Conservation (phyloP, 1,284 basidiomycete species). For the Puccinia horiana region DNA sequence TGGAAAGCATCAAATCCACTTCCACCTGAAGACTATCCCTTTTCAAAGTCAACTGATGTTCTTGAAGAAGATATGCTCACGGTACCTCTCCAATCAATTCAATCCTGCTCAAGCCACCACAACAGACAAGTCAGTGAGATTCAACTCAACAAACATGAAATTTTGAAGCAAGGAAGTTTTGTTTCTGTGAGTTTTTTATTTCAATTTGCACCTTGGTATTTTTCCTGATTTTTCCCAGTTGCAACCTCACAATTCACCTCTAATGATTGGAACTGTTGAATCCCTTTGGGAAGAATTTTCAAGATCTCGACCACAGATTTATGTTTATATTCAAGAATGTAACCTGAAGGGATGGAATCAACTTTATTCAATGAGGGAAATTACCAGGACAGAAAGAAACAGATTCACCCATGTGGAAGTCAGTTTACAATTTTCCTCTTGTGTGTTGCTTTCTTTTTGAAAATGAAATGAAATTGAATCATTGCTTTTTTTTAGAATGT, state of each 20-base stretch:
- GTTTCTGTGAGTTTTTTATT: background rate
- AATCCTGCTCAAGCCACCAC: background rate
- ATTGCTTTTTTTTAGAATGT: background rate
- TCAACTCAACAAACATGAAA: background rate
- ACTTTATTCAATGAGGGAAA: background rate
- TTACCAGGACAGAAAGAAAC: background rate
- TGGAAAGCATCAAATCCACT: background rate
- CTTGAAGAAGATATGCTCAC: background rate
- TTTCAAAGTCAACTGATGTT: background rate
- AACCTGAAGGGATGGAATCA: background rate
- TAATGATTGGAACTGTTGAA: background rate
- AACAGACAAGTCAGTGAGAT: background rate
- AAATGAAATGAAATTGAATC: background rate
- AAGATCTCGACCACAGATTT: background rate
- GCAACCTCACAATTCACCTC: background rate
- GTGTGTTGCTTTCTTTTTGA: background rate
- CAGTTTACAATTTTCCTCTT: background rate
- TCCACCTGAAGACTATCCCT: background rate
- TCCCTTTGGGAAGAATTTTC: background rate
- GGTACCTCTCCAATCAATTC: background rate
- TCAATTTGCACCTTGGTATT: background rate
- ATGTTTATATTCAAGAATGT: background rate
- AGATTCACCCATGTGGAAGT: background rate
- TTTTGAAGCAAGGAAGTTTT: background rate
- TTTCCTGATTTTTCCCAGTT: background rate